Evolutionary conservation across 768 basidiomycete genomes (phyloP).

Genomic region (Xerocomellus dryophilus): DNA sequence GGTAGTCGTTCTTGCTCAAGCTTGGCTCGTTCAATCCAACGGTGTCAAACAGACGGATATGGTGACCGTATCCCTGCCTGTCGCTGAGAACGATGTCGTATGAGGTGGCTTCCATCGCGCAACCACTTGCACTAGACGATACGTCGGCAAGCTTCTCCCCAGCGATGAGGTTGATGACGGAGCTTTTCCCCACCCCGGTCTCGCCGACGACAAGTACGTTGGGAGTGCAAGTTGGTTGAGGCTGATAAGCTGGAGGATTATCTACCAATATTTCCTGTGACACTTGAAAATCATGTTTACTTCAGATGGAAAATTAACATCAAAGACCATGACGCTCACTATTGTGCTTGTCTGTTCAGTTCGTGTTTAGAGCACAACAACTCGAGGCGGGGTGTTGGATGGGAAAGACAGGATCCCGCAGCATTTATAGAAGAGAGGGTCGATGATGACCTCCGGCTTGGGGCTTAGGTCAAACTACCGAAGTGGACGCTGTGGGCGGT

Average conservation of each 20-base stretch:
- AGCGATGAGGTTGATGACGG: slow-evolving; percentile 39
- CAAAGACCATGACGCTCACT: slow-evolving; percentile 7
- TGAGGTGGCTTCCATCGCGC: slow-evolving; percentile 30
- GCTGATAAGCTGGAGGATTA: slow-evolving; percentile 6
- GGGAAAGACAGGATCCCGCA: background rate
- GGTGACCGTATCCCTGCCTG: background rate
- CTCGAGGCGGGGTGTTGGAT: background rate
- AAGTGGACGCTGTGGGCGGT: background rate
- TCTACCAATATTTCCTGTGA: background rate
- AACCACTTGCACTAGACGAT: slow-evolving; percentile 30
- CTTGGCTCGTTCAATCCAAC: slow-evolving; percentile 30
- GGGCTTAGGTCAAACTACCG: background rate
- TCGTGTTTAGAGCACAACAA: background rate
- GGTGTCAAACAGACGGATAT: slow-evolving; percentile 31
- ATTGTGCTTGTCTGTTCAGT: background rate
- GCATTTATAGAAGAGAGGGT: slow-evolving; percentile 10
- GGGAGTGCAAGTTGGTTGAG: slow-evolving; percentile 19
- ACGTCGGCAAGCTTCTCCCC: slow-evolving; percentile 24
- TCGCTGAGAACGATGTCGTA: slow-evolving; percentile 26
- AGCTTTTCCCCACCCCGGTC: slow-evolving; percentile 37
- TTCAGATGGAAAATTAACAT: background rate
- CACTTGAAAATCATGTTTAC: slow-evolving; percentile 1
- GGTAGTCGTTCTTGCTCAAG: slow-evolving; percentile 17
- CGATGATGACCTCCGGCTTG: background rate
- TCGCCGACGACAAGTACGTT: slow-evolving; percentile 38